Evolutionary conservation across 2,329 filamentous ascomycete species (phyloP).

Genomic region (Eurotiales sp.): DNA sequence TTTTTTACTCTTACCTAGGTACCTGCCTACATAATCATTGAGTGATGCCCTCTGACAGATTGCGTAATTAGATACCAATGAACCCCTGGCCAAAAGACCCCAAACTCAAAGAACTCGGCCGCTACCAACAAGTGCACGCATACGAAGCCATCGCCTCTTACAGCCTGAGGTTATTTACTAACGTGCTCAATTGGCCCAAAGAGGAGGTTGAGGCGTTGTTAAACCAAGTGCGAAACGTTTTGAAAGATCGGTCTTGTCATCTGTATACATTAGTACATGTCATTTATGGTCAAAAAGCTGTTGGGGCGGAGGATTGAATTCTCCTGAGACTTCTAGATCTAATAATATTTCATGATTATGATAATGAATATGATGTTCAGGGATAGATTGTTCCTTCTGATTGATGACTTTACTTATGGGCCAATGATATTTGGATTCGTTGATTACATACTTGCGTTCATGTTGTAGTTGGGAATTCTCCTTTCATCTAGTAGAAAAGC

Average conservation of each 20-base stretch:
- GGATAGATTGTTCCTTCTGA: background rate
- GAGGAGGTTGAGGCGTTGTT: constrained; percentile 31
- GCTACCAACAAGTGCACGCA: constrained; percentile 21
- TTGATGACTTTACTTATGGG: background rate
- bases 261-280: constrained; percentile 23
- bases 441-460: no score
- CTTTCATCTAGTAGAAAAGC: no score
- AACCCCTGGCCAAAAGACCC: constrained; percentile 39
- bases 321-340: background rate
- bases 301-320: background rate
- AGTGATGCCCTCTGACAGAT: background rate
- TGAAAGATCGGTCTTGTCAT: constrained; percentile 29
- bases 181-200: constrained; percentile 25
- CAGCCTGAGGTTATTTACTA: constrained; percentile 26
- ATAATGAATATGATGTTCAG: background rate
- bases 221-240: constrained; percentile 29
- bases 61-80: constrained; percentile 17
- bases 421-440: no score
- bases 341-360: background rate
- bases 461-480: no score
- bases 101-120: constrained; percentile 48
- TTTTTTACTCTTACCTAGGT: background rate
- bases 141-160: constrained; percentile 23
- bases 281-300: constrained; percentile 16
- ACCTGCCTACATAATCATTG: no score